Base-by-base conservation (phyloP, 495 filamentous ascomycete genomes). In the Aspergillus hancockii region DNA sequence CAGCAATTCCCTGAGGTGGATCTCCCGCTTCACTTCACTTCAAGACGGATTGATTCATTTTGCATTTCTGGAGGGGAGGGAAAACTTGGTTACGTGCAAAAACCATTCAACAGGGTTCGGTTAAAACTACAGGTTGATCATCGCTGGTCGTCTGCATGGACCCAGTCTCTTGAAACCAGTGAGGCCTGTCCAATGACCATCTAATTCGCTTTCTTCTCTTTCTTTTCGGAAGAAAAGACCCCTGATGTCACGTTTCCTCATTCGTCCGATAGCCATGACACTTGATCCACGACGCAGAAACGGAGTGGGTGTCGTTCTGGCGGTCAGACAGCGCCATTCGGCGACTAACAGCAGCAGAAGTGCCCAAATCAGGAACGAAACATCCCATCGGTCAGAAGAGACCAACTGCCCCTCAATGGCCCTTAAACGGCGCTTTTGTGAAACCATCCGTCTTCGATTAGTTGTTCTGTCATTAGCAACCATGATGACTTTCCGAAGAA, bases 291-390 rank as follows among this genome's bases (percentile, higher is more conserved):
- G 57, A 57, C 40, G 54, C 38, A 52, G 31, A 19, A 34, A 49
- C 43, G 12, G 46, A 63, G 61, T 63, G 64, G 64, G 28, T 52
- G 41, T 59, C 32, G 25, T 60, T 53, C 25, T 62, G 61, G 66
- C 66, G 66, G 66, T 69, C 66, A 69, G 66, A 68, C 52, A 57
- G 52, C 63, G 57, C 63, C 55, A 45, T 58, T 55, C 59, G 53
- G 63, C 61, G 61, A 68, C 62, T 65, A 66, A 49, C 61, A 66
- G 61, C 66, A 64, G 66, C 66, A 69, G 56, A 65, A 52, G 62
- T 69, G 63, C 67, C 67, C 67, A 66, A 69, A 63, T 53, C 61
- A 65, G 63, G 60, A 65, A 64, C 60, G 30, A 59, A 57, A 60
- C 59, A 56, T 36, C 45, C 60, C 57, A 60, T 66, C 55, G 49